Base-by-base conservation (phyloP, 495 filamentous ascomycete species). In the Delitschia confertaspora region DNA sequence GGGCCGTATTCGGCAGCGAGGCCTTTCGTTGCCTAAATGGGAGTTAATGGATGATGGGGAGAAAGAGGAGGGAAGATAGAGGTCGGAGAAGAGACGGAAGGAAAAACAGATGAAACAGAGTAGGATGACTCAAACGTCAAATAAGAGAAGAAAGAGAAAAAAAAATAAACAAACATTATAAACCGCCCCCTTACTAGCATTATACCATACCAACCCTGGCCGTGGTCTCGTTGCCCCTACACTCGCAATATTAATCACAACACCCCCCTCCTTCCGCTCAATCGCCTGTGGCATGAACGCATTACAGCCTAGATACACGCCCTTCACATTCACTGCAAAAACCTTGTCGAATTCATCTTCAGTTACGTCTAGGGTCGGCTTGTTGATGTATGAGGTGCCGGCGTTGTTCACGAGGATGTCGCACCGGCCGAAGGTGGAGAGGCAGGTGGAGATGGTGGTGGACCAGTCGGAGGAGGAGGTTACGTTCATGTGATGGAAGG, bases 181-280 rank as follows among this genome's bases (percentile, higher is more conserved):
- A 3, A 81, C 74, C 18, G 79, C 78, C 2, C 72, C 77, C 58
- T 83, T 83, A 24, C 72, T 75, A 2, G 76, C 73, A 54, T 82
- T 83, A 53, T 83, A 83, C 77, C 77, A 82, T 8, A 80, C 77
- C 42, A 83, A 62, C 2, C 76, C 75, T 4, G 78, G 76, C n/a
- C 79, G 67, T 2, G 79, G 79, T 39, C 79, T 66, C 17, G 68
- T 71, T 6, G 75, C 74, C 3, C 77, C 79, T 21, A 79, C 79
- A 5, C 72, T 77, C 1, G 78, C 75, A 26, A 82, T 75, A 57
- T 83, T 81, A 47, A 84, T 77, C 41, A 83, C 72, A 6, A 61
- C 69, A 0, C 78, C 78, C 4, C 76, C 74, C n/a, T 69, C 59
- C 10, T 72, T 69, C 45, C 74, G 71, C 42, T 73, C 66, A 20